Evolutionary conservation across 108 stramenopile genomes (phyloP), one percentile per base, ranked within the genome.

Genomic region (Chaetoceros muelleri): DNA sequence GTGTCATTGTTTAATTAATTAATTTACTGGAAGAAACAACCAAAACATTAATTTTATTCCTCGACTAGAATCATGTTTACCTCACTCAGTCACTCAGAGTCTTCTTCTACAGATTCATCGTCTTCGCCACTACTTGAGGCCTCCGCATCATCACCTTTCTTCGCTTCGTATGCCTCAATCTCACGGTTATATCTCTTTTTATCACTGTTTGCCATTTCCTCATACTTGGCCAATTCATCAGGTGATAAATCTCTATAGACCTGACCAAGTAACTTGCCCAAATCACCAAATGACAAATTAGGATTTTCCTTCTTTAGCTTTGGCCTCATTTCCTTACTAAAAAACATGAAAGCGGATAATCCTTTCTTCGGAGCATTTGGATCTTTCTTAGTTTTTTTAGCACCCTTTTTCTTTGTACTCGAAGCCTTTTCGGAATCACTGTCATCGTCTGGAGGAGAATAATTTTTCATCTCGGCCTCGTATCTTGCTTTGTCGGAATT

Each of bases 221-320:
- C 78, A 72, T 72, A 87, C 57, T 78, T 74, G 10, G 61, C 67
- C 67, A 70, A 80, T 34, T 85, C 84, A 5, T 78, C 72, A 0
- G 57, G 55, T 23, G 68, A 52, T 21, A 89, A 44, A 10, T 52
- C 66, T 44, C 78, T 84, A 69, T 75, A 93, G 23, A 53, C 57
- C n/a, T 50, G 52, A 45, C 71, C 79, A 1, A 60, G 17, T 20
- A 59, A 63, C 73, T 74, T 61, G 50, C 73, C 66, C 44, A 78
- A 23, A 29, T 75, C 76, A 5, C 69, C 71, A 65, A 83, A 71
- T 0, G 69, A 51, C 10, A 81, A 34, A 27, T 78, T 78, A 1
- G 91, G 85, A 61, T 85, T 67, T 26, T 88, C 81, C 40, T 76
- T 73, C 56, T 84, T 85, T 19, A 88, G 29, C 44, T 80, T 68